A percentile compares a stretch with the other conserved stretches of the same genome.
phyloP scores from a whole-genome alignment of 2,329 filamentous ascomycete species.

The Magnaporthales sp. region DNA sequence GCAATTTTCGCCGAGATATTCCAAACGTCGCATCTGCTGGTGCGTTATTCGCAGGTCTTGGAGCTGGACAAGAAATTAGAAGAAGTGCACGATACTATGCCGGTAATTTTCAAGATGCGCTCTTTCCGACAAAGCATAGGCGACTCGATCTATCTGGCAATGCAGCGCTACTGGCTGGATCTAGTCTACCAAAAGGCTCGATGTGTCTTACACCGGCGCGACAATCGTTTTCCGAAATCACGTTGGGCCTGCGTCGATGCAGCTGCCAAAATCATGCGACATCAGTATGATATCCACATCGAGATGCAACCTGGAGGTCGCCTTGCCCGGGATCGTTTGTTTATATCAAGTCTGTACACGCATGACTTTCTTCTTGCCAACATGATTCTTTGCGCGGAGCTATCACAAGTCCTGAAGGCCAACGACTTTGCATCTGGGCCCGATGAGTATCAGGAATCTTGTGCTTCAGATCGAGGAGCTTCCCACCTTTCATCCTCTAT shows the following conservation, averaged over 20 bases:
- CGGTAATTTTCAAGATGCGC: conserved; percentile 7
- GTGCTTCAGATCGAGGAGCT: background rate
- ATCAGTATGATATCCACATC: conserved; percentile 31
- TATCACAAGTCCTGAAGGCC: conserved; percentile 5
- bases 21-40: conserved; percentile 7
- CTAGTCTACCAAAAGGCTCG: conserved; percentile 17
- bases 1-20: conserved; percentile 13
- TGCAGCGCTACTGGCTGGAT: conserved; percentile 18
- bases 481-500: conserved; percentile 4
- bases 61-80: conserved; percentile 14
- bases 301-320: conserved; percentile 29
- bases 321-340: conserved; percentile 31
- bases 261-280: conserved; percentile 30
- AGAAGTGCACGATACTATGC: conserved; percentile 10
- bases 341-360: conserved; percentile 29
- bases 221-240: conserved; percentile 25
- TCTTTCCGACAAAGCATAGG: conserved; percentile 7
- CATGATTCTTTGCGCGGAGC: conserved; percentile 34
- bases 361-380: conserved; percentile 38
- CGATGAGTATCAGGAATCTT: background rate
- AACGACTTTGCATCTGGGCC: background rate
- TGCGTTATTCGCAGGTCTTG: conserved; percentile 12
- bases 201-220: conserved; percentile 17
- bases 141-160: conserved; percentile 15
- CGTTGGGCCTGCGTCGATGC: conserved; percentile 33